Percentiles rank a stretch among this genome's conserved stretches.
phyloP scores from a whole-genome alignment of 768 basidiomycete genomes.

The Exsudoporus frostii region DNA sequence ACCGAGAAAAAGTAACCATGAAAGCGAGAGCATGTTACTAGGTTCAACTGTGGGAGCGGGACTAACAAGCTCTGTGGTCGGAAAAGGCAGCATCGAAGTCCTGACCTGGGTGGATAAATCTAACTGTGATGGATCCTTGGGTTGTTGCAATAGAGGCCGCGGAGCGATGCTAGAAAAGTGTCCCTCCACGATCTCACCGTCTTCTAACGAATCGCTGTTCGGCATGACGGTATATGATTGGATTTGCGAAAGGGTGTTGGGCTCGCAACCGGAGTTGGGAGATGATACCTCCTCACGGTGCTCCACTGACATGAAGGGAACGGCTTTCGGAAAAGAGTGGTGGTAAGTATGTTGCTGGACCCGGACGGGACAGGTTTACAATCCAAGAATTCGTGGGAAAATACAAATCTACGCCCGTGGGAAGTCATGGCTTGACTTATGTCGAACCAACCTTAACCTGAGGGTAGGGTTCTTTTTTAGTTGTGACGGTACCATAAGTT shows the following conservation, averaged over 20 bases:
- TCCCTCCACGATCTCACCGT: conserved; percentile 24
- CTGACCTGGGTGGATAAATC: not conserved
- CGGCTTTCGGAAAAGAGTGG: not conserved
- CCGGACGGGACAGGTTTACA: no score
- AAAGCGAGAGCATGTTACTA: conserved; percentile 6
- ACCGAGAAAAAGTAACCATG: not conserved
- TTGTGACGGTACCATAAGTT: no score
- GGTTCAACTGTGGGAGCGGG: not conserved
- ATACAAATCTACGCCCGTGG: no score
- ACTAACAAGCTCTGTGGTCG: not conserved
- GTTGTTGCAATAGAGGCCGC: not conserved
- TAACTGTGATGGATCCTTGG: not conserved
- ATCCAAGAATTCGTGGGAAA: no score
- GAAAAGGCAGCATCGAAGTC: not conserved
- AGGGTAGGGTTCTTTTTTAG: no score
- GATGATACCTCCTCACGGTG: not conserved
- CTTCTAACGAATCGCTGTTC: conserved; percentile 10
- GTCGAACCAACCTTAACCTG: no score
- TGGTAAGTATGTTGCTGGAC: no score
- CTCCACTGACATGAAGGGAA: not conserved
- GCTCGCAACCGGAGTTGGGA: not conserved
- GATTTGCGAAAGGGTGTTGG: not conserved
- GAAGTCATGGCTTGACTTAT: no score
- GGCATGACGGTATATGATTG: not conserved
- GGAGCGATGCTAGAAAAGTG: not conserved